These are phyloP conservation scores for Xylariaceae sp. DNA, from an alignment of 2,329 filamentous ascomycete species.

Conservation along the genomic window DNA sequence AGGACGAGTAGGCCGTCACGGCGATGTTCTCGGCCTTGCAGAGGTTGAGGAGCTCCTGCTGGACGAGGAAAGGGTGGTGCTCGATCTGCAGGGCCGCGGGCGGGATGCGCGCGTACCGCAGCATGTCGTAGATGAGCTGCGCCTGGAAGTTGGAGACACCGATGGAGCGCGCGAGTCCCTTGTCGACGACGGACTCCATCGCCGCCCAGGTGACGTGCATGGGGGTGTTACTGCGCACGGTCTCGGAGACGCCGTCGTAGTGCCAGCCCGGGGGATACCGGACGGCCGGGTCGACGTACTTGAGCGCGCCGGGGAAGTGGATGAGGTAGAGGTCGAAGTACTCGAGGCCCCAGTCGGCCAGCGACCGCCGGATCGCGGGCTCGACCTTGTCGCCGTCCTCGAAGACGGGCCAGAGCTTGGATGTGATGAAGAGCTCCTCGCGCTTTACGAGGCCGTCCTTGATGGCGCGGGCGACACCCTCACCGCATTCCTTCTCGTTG, in stretches of 20 bases:
- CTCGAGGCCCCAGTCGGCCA: constrained; percentile 76
- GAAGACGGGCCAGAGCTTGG: constrained; percentile 91
- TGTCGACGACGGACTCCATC: constrained; percentile 69
- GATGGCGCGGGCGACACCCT: constrained; percentile 74
- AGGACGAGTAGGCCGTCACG: constrained; percentile 79
- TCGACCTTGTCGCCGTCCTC: constrained; percentile 74
- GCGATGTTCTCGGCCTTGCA: constrained; percentile 64
- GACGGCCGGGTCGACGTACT: constrained; percentile 74
- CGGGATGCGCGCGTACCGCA: constrained; percentile 68
- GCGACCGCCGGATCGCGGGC: constrained; percentile 69
- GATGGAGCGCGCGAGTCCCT: constrained; percentile 65
- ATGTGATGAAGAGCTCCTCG: constrained; percentile 84
- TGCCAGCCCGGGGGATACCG: constrained; percentile 78
- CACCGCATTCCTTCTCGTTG: constrained; percentile 72
- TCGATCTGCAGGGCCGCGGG: constrained; percentile 81
- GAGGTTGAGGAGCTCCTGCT: constrained; percentile 64
- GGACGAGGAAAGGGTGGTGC: constrained; percentile 83
- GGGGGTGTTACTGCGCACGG: constrained; percentile 61
- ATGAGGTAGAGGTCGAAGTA: constrained; percentile 89
- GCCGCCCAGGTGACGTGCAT: constrained; percentile 79
- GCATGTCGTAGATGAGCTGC: constrained; percentile 70
- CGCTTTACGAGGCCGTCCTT: constrained; percentile 76
- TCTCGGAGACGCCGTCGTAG: constrained; percentile 56
- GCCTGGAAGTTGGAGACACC: constrained; percentile 81
- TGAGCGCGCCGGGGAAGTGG: constrained; percentile 82